Base-by-base conservation (phyloP, 164 flowering plant species). In the Saururus chinensis region DNA sequence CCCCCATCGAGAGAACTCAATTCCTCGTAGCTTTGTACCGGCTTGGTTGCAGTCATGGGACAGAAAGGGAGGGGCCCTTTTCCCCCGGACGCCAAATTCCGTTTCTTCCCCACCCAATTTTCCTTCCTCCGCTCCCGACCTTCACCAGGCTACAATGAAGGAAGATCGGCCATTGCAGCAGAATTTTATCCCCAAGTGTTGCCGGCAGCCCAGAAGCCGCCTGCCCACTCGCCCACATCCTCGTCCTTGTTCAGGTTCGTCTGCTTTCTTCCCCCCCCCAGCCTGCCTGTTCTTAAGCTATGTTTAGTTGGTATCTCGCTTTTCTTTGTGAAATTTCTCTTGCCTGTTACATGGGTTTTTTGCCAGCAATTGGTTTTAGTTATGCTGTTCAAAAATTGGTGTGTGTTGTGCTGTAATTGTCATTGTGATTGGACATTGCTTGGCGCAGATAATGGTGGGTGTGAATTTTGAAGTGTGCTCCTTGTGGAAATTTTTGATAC, bases 141-240 rank as follows among this genome's bases (percentile, higher is more conserved):
- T 30, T 6, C 37, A 30, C 4, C 37, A 30, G 37, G 37, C 6
- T 30, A 2, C 49, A 45, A 45, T 45, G 49, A 13, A 12, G 49
- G 49, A 45, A 45, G 49, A 17, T 45, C 49, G 49, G 17, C 17
- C 17, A 23, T 30, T 55, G 35, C 58, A 23, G 58, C 58, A 13
- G 35, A 23, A 14, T 55, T 24, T 55, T 10, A 24, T 55, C 19
- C 58, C 58, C 13, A 55, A 55, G 35, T 9, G 30, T 24, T 55
- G 58, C 58, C 58, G 19, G 23, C 58, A 55, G 35, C 58, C 58
- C 19, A 55, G 58, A 24, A 55, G 58, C 58, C 58, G 58, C 6
- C 35, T 24, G 37, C 30, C 58, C 58, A 4, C 58, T 1, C 58
- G 58, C 58, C 58, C 58, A 55, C 58, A 8, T 23, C 35, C 58